Conservation (phyloP, 371 early-diverging fungal species). For the Nosema muscidifuracis region DNA sequence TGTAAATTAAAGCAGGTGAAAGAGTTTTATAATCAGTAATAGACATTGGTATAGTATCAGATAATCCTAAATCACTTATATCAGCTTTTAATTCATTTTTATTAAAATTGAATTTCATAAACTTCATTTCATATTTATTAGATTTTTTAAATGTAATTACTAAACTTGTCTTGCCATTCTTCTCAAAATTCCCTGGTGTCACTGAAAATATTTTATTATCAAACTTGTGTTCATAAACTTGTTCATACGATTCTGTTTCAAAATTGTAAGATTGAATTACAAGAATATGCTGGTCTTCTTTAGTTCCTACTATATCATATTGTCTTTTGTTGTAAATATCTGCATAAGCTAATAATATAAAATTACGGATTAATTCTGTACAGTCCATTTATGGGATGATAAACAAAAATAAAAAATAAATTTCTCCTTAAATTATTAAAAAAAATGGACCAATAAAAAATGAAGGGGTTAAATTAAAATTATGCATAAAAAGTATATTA, state of each 20-base stretch:
- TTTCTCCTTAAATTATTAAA: neutral
- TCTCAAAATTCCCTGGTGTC: constrained; percentile 24
- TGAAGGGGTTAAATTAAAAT: too few species aligned
- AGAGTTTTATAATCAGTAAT: constrained; percentile 5
- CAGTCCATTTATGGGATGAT: neutral
- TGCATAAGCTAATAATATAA: constrained; percentile 28
- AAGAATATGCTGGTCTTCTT: constrained; percentile 3
- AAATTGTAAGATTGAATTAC: constrained; percentile 21
- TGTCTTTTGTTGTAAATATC: constrained; percentile 31
- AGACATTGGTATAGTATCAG: constrained; percentile 6
- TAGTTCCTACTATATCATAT: constrained; percentile 37
- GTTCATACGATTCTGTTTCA: constrained; percentile 13
- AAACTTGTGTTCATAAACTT: constrained; percentile 18
- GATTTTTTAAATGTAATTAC: constrained; percentile 5
- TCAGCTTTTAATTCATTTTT: neutral
- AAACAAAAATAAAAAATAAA: neutral
- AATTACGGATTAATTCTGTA: constrained; percentile 21
- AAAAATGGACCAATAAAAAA: neutral
- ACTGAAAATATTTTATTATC: constrained; percentile 15
- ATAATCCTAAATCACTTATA: neutral
- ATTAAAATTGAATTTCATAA: constrained; percentile 5
- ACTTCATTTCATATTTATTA: constrained; percentile 4
- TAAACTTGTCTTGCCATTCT: constrained; percentile 12
- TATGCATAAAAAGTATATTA: too few species aligned
- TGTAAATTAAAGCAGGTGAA: constrained; percentile 8